Percentiles rank a stretch among this genome's conserved stretches.
Evolutionary conservation across 768 basidiomycete genomes (phyloP).

Genomic region (Boletus tylopilopsis): DNA sequence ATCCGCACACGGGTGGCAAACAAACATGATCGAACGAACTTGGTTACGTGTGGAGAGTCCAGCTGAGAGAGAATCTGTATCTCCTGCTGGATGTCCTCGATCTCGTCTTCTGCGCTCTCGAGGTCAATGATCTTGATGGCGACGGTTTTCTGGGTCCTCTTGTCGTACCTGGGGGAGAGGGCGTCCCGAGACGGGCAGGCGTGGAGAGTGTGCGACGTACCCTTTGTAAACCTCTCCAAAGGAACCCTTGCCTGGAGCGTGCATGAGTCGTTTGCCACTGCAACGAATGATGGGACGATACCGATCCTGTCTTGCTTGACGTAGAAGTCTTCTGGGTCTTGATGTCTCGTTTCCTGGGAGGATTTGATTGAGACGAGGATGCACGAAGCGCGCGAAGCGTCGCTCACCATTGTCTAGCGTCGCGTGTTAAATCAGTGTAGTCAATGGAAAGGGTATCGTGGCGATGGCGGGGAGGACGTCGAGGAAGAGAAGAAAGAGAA

Average conservation of each 20-base stretch:
- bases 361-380: slow-evolving; percentile 7
- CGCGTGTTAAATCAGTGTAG: slow-evolving; percentile 12
- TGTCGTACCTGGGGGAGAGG: slow-evolving; percentile 73
- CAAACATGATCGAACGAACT: slow-evolving; percentile 50
- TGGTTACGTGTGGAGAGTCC: slow-evolving; percentile 95
- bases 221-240: slow-evolving; percentile 99
- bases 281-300: slow-evolving; percentile 33
- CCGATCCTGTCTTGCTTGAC: slow-evolving; percentile 98
- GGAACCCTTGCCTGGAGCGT: slow-evolving; percentile 81
- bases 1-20: slow-evolving; percentile 25
- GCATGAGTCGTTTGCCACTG: slow-evolving; percentile 17
- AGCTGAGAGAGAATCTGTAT: slow-evolving; percentile 97
- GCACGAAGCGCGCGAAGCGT: background rate
- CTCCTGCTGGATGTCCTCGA: slow-evolving; percentile 99
- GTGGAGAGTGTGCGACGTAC: slow-evolving; percentile 41
- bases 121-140: slow-evolving; percentile 99
- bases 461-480: slow-evolving; percentile 6
- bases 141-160: slow-evolving; percentile 92
- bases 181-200: slow-evolving; percentile 4
- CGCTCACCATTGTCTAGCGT: slow-evolving; percentile 20
- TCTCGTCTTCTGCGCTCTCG: slow-evolving; percentile 98
- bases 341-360: slow-evolving; percentile 57
- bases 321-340: slow-evolving; percentile 96
- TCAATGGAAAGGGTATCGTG: slow-evolving; percentile 4
- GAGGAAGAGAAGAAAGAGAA: slow-evolving; percentile 5